A percentile compares a stretch with the other conserved stretches of the same genome.
Conservation (phyloP, 2,329 filamentous ascomycete genomes). For the Ampelomyces quisqualis region DNA sequence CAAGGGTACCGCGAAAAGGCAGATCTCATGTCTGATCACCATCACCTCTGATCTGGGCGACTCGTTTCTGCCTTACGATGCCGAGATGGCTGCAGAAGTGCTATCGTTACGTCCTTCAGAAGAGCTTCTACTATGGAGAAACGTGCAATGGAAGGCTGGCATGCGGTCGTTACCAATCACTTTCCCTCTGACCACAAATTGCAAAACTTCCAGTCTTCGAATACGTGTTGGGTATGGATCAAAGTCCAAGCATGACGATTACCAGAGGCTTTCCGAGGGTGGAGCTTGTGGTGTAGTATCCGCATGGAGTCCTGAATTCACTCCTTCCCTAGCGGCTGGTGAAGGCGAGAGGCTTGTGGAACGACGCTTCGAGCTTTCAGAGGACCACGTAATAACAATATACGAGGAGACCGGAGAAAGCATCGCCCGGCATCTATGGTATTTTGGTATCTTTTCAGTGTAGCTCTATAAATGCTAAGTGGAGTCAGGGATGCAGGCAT, state of each 20-base stretch:
- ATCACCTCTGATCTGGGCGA: slow-evolving; percentile 71
- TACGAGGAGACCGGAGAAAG: slow-evolving; percentile 72
- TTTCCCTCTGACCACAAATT: slow-evolving; percentile 45
- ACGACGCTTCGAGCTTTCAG: slow-evolving; percentile 52
- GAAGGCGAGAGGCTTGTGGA: slow-evolving; percentile 57
- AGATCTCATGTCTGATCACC: slow-evolving; percentile 53
- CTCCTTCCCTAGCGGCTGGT: slow-evolving; percentile 38
- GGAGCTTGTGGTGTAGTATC: slow-evolving; percentile 54
- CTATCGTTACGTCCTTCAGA: slow-evolving; percentile 24
- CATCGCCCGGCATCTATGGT: slow-evolving; percentile 72
- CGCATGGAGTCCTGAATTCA: slow-evolving; percentile 56
- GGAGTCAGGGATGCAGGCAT: slow-evolving; percentile 58
- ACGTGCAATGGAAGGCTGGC: slow-evolving; percentile 48
- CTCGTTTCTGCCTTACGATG: slow-evolving; percentile 56
- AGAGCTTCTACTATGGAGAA: slow-evolving; percentile 46
- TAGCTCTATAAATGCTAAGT: slow-evolving; percentile 2
- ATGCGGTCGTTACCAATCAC: slow-evolving; percentile 49
- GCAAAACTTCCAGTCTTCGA: slow-evolving; percentile 43
- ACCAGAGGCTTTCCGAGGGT: slow-evolving; percentile 25
- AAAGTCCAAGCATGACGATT: slow-evolving; percentile 29
- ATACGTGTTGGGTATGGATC: slow-evolving; percentile 45
- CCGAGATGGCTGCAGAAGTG: slow-evolving; percentile 48
- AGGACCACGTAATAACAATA: slow-evolving; percentile 50
- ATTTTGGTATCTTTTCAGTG: neutral
- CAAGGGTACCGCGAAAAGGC: slow-evolving; percentile 23